Base-by-base conservation (phyloP, 116 monocot species). In the Phalaenopsis hybrid region DNA sequence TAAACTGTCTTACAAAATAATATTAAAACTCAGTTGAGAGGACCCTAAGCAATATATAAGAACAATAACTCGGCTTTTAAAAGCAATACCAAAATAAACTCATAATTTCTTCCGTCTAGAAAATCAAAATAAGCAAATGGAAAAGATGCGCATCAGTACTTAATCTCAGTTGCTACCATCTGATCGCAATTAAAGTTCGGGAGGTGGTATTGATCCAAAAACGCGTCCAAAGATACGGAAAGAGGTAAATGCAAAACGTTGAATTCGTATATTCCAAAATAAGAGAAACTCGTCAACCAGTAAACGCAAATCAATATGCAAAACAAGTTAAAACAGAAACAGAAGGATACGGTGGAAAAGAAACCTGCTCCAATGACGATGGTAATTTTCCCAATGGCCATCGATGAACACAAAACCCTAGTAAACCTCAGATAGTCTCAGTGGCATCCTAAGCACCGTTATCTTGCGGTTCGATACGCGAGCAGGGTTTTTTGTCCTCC, bases 361-460 rank as follows among this genome's bases (percentile, higher is more conserved):
- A 65, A 37, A 91, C 90, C 90, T 78, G 90, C 90, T 77, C 88
- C 88, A 74, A 91, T 83, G 77, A 86, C 81, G 74, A 88, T 65
- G 80, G 82, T 82, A 80, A 88, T 77, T 77, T 91, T 91, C 50
- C 86, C 90, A 21, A 90, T 74, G 4, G 86, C 52, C 59, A 74
- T 37, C 23, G 65, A 79, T 57, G 63, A 78, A 57, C 8, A 37
- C 1, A 78, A 15, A 48, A 78, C 57, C 78, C 57, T 57, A 28
- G 15, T 13, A 15, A 78, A 78, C 34, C 49, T 76, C 49, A 15
- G 46, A 23, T 8, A 25, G 12, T 23, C 76, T 23, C 12, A 49
- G 48, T 21, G 41, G 21, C 76, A 25, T 21, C n/a, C 74, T 21
- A 44, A 45, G 16, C 74, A 43, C 44, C 74, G 16, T 44, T 37